Evolutionary conservation across 2,329 filamentous ascomycete genomes (phyloP), one percentile per base, ranked within the genome.

Genomic region (Talaromyces sp.): DNA sequence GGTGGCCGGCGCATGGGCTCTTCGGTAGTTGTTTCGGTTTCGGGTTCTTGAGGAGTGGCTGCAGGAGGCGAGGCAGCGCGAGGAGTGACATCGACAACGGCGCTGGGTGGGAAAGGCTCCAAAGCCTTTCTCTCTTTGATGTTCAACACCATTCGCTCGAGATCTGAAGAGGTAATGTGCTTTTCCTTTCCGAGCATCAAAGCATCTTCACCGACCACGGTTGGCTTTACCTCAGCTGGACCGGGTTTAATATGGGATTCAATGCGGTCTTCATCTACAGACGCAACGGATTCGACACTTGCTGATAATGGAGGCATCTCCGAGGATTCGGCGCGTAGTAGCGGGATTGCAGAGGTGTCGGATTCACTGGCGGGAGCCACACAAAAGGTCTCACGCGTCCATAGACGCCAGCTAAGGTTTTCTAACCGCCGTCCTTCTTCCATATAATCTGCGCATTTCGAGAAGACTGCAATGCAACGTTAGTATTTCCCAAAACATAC

Each of bases 351-450:
- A 64, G 84, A 80, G 29, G 81, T 79, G 72, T 84, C 82, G 71
- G 84, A 83, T 66, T 85, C 83, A 45, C 69, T 76, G 61, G 74
- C 72, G n/a, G 85, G 85, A 68, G 91, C 89, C 79, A 90, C 93
- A 80, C 93, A 96, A 72, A 97, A 92, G 11, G 91, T 94, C 77
- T 98, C 93, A 73, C 93, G 87, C 73, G 92, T 96, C 94, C 93
- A 98, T 68, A 98, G 82, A 72, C 95, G 85, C 95, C 95, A 98
- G 77, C 91, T 96, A 69, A 99, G 84, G 81, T 99, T 98, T 78
- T 98, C 95, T 76, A 97, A 84, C 74, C 95, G 86, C 75, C 92
- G 89, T 65, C 95, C 95, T 79, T 98, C 91, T 76, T 97, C 92
- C 77, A 98, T 90, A 61, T 93, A 95, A 74, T 95, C 92, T 75